Base-by-base conservation (phyloP, 192 early-diverging fungal genomes). In the Coemansia sp. region DNA sequence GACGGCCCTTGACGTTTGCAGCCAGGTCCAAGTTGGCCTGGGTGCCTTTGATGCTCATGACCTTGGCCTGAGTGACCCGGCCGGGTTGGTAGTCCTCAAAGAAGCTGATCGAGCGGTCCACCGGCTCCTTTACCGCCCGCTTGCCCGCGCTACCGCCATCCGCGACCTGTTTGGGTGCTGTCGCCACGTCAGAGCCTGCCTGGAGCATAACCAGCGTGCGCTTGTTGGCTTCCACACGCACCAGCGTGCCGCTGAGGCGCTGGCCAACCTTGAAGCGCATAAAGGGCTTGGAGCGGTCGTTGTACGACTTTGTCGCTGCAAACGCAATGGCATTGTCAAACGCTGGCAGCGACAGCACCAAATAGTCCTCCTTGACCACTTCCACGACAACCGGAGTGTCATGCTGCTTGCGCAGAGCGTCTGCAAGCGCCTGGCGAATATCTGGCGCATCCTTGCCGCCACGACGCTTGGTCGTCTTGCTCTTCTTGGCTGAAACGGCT, bases 341-440 rank as follows among this genome's bases (percentile, higher is more conserved):
- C 27, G 56, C 52, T 1, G 90, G 88, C 47, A 92, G 43, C 4
- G 83, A 80, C 9, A 89, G 47, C 21, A 93, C 80, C 20, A 84
- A 43, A 53, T 93, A 93, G 60, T 87, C 85, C 23, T 90, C 82
- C 73, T 91, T 93, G 49, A 93, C 80, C 10, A 89, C 50, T 53
- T 88, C 83, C 30, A 93, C 80, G 20, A 81, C 68, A 21, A 82
- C 72, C 23, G 86, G 86, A 3, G 62, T 67, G 27, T 30, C 38
- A 7, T 48, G n/a, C 28, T 57, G 44, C 41, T 62, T 56, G 25
- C 49, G 10, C 29, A 53, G 65, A 6, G 66, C 64, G 15, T 53
- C 34, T 35, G 68, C 63, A 15, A 76, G 58, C 36, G 71, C 65
- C 29, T 67, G 62, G 21, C 52, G 53, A 15, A n/a, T n/a, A n/a